phyloP scores from a whole-genome alignment of 129 eudicot genomes.

The Chrysanthemum seticuspe region DNA sequence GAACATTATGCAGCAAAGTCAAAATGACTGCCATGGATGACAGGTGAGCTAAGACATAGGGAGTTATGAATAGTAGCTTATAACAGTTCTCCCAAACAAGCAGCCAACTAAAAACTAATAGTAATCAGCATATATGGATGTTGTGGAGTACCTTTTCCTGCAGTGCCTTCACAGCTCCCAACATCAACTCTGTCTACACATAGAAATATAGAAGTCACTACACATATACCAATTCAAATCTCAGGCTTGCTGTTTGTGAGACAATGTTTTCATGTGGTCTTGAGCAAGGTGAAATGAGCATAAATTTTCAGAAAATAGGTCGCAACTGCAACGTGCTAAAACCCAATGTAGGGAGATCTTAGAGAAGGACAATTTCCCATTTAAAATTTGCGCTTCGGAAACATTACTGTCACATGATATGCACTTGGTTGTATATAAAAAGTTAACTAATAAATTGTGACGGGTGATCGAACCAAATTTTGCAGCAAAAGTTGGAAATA shows the following conservation, averaged over 20 bases:
- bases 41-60: too few species aligned
- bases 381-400: background rate
- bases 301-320: too few species aligned
- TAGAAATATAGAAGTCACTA: background rate
- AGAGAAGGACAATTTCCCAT: too few species aligned
- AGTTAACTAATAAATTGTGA: background rate
- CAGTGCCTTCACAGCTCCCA: constrained; percentile 23
- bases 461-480: background rate
- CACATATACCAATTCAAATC: background rate
- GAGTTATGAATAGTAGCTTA: too few species aligned
- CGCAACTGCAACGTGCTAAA: too few species aligned
- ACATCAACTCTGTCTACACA: background rate
- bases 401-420: background rate
- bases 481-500: background rate
- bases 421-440: background rate
- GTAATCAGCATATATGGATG: background rate
- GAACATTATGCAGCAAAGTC: too few species aligned
- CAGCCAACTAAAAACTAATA: background rate
- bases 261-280: background rate
- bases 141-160: constrained; percentile 22
- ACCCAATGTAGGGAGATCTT: too few species aligned
- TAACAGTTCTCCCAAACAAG: background rate
- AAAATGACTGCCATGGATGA: too few species aligned
- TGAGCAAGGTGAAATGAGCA: background rate
- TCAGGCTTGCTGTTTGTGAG: background rate